A percentile compares a stretch with the other conserved stretches of the same genome.
phyloP scores from a whole-genome alignment of 2,329 filamentous ascomycete species.

The Pleoardoris graminearum region DNA sequence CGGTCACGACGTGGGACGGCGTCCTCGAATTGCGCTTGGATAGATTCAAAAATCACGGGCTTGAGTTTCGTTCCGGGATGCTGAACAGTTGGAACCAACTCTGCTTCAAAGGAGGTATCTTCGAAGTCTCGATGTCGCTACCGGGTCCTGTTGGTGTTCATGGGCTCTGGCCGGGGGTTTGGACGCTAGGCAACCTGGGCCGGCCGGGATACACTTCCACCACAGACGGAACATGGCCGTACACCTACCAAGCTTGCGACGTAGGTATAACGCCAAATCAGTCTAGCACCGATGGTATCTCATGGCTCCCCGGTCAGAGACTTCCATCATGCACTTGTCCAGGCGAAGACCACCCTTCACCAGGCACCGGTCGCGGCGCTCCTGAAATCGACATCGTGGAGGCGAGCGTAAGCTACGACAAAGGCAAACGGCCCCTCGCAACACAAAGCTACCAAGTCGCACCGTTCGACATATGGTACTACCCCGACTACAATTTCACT shows the following conservation, averaged over 20 bases:
- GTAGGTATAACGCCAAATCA: slow-evolving; percentile 56
- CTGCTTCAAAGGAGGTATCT: slow-evolving; percentile 59
- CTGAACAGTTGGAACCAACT: slow-evolving; percentile 58
- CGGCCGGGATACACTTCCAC: slow-evolving; percentile 57
- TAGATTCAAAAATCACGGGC: slow-evolving; percentile 50
- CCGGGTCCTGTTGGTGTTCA: slow-evolving; percentile 55
- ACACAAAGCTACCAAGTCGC: slow-evolving; percentile 56
- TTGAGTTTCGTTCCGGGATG: slow-evolving; percentile 56
- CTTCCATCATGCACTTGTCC: slow-evolving; percentile 52
- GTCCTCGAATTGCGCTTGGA: slow-evolving; percentile 53
- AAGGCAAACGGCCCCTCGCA: slow-evolving; percentile 47
- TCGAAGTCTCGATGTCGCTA: slow-evolving; percentile 57
- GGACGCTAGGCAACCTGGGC: slow-evolving; percentile 60
- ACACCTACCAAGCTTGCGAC: slow-evolving; percentile 58
- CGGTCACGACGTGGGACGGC: slow-evolving; percentile 54
- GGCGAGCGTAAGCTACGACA: slow-evolving; percentile 50
- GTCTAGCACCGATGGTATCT: slow-evolving; percentile 49
- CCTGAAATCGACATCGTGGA: slow-evolving; percentile 56
- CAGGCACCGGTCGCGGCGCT: slow-evolving; percentile 52
- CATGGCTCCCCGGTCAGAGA: slow-evolving; percentile 50
- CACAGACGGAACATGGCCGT: slow-evolving; percentile 60
- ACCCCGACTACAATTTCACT: slow-evolving; percentile 58
- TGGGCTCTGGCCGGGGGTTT: slow-evolving; percentile 58
- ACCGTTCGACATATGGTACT: slow-evolving; percentile 55
- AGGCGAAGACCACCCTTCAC: slow-evolving; percentile 53